Evolutionary conservation across 306 rosid genomes (phyloP).

Genomic region (Quercus variabilis): DNA sequence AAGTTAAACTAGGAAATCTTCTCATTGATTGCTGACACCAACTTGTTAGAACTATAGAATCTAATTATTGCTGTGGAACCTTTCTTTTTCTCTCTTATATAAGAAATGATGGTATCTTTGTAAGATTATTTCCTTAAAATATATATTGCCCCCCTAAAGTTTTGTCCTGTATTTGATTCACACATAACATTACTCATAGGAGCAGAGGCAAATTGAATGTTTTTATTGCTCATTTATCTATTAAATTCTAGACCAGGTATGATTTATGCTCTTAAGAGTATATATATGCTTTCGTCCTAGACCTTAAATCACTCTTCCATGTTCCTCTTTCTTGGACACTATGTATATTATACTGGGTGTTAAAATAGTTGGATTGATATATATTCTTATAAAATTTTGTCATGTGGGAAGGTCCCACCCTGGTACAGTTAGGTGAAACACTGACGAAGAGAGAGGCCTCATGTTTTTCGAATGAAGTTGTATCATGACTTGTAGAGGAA

Average conservation of each 20-base stretch:
- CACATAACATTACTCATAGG: neutral
- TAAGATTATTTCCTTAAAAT: neutral
- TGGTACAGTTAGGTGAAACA: neutral
- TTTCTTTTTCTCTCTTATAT: neutral
- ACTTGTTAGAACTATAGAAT: conserved; percentile 19
- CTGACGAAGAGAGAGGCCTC: neutral
- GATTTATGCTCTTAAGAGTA: neutral
- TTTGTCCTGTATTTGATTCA: neutral
- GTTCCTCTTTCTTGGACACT: conserved; percentile 17
- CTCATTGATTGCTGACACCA: conserved; percentile 26
- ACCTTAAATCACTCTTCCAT: conserved; percentile 17
- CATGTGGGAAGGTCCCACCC: conserved; percentile 26
- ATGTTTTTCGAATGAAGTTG: neutral
- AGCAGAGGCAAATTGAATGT: neutral
- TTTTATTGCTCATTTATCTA: neutral
- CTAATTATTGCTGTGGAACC: conserved; percentile 12
- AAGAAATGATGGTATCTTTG: neutral
- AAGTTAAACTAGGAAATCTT: conserved; percentile 24
- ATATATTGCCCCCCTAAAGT: neutral
- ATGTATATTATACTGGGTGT: neutral
- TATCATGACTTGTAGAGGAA: neutral
- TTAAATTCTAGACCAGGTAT: neutral
- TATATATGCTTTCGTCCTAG: neutral
- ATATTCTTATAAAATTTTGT: neutral
- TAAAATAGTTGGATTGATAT: neutral